Evolutionary conservation across 805 yeast genomes (phyloP), one percentile per base, ranked within the genome.

Genomic region (Deakozyma indianensis): DNA sequence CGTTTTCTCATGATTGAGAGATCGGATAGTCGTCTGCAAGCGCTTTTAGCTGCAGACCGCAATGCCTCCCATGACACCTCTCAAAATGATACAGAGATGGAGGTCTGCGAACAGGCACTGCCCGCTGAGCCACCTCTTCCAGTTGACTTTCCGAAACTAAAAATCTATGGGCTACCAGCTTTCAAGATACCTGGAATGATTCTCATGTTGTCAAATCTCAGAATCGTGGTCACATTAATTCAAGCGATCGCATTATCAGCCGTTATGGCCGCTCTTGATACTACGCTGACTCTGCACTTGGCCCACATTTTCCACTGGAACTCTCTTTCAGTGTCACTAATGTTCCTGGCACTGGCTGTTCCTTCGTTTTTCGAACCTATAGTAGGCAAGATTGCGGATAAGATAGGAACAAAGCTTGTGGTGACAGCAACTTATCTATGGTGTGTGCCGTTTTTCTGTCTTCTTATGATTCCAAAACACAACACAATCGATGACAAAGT

Each of bases 1-100:
- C 58, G 66, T 9, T 22, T 61, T 3, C 42, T 61, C 32, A 60
- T 62, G 63, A 43, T 61, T 15, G 66, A 62, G 45, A 56, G 49
- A n/a, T 32, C 38, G 4, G 38, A 32, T n/a, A 14, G 20, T 32
- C 38, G 38, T 11, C 18, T 32, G 4, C 18, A 11, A 7, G 18
- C 11, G 38, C 38, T 32, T n/a, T 9, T 25, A 9, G 7, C 7
- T 14, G 14, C 14, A 14, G 28, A 7, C 14, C 11, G 38, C 11
- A n/a, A 9, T n/a, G 38, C 11, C 5, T 9, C 38, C 5, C 7
- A 14, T 14, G 28, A 25, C 28, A 9, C 28, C 14, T 9, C 28
- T 9, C 28, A 25, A 14, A 25, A 7, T 7, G n/a, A n/a, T n/a
- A n/a, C n/a, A n/a, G n/a, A n/a, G n/a, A n/a, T n/a, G n/a, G n/a